Base-by-base conservation (phyloP, 179 eudicot species). In the Vitellaria paradoxa region DNA sequence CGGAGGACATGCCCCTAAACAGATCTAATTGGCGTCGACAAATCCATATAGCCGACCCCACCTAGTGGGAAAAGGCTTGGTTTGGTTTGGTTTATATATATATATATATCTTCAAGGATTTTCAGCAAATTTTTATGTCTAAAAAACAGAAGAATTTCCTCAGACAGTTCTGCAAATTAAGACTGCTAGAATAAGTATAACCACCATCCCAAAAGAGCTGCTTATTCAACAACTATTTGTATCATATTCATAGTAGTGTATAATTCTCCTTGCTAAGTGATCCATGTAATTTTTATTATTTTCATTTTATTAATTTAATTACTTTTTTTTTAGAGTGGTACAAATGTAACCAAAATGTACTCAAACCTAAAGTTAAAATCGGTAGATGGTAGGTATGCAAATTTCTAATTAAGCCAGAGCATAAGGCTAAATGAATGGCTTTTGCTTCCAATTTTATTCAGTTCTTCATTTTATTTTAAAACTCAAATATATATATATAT, bases 361-460 rank as follows among this genome's bases (percentile, higher is more conserved):
- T 47, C 13, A 45, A 68, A 68, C 14, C 72, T 12, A 26, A 37
- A 49, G 57, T 47, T 49, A 47, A n/a, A 21, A 7, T 13, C 71
- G 8, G 57, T 68, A 49, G 40, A 47, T 68, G 72, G 21, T 17
- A 9, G 12, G 17, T 56, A 47, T 20, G 56, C 72, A 47, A 68
- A 68, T 17, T 68, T 68, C 37, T 46, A 46, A 47, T 46, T 45
- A n/a, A 17, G 9, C 11, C 10, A 68, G 7, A 18, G 26, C 55
- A 65, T 45, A 47, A 46, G n/a, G 56, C 17, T 68, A 20, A 17
- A 68, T 68, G 72, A 47, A 47, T 46, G 18, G 72, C 72, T 47
- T 47, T 68, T 15, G 21, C 13, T 68, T 47, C 68, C 68, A 20
- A 49, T 68, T 68, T 18, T 46, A 67, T 46, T 3, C 30, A 46